Percentiles rank a stretch among this genome's conserved stretches.
Conservation (phyloP, 805 yeast genomes). For the Saturnispora gosingensis region DNA sequence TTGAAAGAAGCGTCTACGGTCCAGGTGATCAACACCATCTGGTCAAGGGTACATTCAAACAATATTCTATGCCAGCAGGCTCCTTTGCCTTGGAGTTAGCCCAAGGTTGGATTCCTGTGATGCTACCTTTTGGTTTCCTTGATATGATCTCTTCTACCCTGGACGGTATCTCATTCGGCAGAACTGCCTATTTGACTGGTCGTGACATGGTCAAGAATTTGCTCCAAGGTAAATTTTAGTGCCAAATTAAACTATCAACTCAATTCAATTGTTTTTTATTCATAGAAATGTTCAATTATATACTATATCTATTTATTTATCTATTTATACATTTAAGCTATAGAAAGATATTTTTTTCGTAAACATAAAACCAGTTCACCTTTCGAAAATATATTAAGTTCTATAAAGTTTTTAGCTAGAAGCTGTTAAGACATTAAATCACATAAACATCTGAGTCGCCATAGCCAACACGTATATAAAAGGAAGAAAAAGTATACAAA, state of each 20-base stretch:
- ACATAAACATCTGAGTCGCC: neutral
- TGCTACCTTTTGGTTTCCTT: constrained; percentile 92
- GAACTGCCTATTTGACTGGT: constrained; percentile 69
- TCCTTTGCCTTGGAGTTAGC: constrained; percentile 90
- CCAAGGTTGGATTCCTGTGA: constrained; percentile 97
- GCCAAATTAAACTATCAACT: neutral
- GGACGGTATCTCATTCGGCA: constrained; percentile 58
- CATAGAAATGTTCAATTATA: neutral
- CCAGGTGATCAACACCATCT: constrained; percentile 89
- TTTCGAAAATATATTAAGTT: no score
- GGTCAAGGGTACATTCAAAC: constrained; percentile 64
- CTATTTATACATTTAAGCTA: neutral
- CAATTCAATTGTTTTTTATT: neutral
- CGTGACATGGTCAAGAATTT: constrained; percentile 67
- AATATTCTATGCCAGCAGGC: constrained; percentile 76
- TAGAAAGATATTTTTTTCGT: neutral
- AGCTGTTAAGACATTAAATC: neutral
- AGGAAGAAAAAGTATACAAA: neutral
- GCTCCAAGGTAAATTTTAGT: constrained; percentile 58
- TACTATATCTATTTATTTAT: no score
- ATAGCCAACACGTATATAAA: neutral
- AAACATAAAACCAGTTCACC: neutral
- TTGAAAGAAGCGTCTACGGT: constrained; percentile 56
- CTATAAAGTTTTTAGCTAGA: neutral
- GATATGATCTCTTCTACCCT: constrained; percentile 74